Conservation (phyloP, 1,284 basidiomycete genomes). For the Malassezia brasiliensis region DNA sequence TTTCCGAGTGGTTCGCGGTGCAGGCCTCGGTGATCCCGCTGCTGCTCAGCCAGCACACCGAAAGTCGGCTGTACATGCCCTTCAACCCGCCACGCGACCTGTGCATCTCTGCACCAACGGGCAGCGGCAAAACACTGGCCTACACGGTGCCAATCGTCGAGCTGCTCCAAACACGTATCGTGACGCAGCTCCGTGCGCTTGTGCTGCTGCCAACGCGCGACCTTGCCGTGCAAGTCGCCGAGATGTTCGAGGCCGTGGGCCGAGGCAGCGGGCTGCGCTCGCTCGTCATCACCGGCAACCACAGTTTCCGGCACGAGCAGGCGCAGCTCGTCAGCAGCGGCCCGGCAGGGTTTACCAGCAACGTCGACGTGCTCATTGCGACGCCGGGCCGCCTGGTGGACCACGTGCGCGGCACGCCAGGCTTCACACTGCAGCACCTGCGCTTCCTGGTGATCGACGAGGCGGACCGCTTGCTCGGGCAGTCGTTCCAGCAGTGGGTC, state of each 20-base stretch:
- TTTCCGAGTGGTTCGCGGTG: slow-evolving; percentile 54
- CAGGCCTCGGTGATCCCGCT: slow-evolving; percentile 74
- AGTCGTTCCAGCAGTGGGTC: slow-evolving; percentile 92
- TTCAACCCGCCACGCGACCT: slow-evolving; percentile 67
- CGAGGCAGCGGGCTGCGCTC: slow-evolving; percentile 82
- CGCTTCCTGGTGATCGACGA: slow-evolving; percentile 95
- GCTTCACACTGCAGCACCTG: slow-evolving; percentile 85
- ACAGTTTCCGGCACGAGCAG: slow-evolving; percentile 45
- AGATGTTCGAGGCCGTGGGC: slow-evolving; percentile 65
- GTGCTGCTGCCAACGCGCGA: slow-evolving; percentile 89
- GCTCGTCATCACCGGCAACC: slow-evolving; percentile 41
- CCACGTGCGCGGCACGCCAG: slow-evolving; percentile 70
- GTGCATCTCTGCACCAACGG: slow-evolving; percentile 94
- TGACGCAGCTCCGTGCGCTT: slow-evolving; percentile 67
- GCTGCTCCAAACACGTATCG: slow-evolving; percentile 25
- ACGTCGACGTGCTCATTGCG: slow-evolving; percentile 81
- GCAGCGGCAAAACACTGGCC: slow-evolving; percentile 90
- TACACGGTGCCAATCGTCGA: slow-evolving; percentile 88
- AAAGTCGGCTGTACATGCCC: slow-evolving; percentile 58
- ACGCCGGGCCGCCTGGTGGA: slow-evolving; percentile 92
- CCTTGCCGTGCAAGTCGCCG: slow-evolving; percentile 81
- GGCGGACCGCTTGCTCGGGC: slow-evolving; percentile 84
- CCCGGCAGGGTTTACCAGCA: slow-evolving; percentile 6
- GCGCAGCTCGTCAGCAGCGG: slow-evolving; percentile 21
- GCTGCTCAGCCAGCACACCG: slow-evolving; percentile 52